Evolutionary conservation across 352 stramenopile genomes (phyloP), one percentile per base, ranked within the genome.

Genomic region (Phytophthora kernoviae): DNA sequence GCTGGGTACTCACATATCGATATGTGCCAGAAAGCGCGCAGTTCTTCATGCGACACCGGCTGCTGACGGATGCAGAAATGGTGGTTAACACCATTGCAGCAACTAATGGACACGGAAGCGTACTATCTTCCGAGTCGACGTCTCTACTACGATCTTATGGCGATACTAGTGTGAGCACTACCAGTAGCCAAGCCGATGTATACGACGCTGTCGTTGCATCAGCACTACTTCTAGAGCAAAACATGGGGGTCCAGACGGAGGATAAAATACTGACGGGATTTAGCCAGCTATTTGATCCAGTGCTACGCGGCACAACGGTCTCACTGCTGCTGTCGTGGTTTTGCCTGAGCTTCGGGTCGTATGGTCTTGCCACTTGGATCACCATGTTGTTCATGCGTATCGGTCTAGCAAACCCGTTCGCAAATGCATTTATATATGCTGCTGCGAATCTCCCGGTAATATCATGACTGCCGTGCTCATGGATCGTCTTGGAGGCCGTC

Each of bases 361-460:
- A 98, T 58, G 91, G 91, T 4, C 79, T 98, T 15, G 79, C 89
- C 6, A 97, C 91, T 51, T 98, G 93, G 93, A 98, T 98, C 64
- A 97, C 96, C 6, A 88, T 88, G 49, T 63, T 98, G 1, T 98
- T 98, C 73, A 88, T 94, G 53, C 75, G 75, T n/a, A 89, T 98
- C 47, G 62, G 94, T 8, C 73, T 97, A 6, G 85, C 93, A 47
- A 68, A 97, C 54, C 81, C 84, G 14, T 98, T 98, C 56, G 85
- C 87, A 15, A 97, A 98, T 69, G 87, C 91, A 27, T 93, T 98
- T 57, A 87, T 98, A 24, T 98, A 97, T 69, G 91, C 93, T 10
- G 73, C 80, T 12, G 85, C 88, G 7, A 98, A 96, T 57, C 76
- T 98, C 2, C 93, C 93, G 6, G 93, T 9, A 98, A 98, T 62